These are phyloP conservation scores for Pyrrhoderma lamaoense DNA, from an alignment of 1,284 basidiomycete species.

Conservation along the genomic window DNA sequence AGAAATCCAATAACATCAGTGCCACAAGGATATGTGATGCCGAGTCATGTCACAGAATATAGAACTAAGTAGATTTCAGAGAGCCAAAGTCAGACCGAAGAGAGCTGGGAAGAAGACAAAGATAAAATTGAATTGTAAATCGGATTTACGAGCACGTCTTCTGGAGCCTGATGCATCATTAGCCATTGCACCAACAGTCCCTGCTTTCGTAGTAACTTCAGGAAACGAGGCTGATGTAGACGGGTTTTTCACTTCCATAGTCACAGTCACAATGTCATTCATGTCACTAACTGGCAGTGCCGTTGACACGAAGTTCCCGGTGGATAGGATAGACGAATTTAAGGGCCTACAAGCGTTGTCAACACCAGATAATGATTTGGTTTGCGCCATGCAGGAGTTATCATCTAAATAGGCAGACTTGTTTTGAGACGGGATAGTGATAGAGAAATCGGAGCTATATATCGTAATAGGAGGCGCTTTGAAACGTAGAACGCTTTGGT, in stretches of 20 bases:
- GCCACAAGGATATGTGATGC: no score
- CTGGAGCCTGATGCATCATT: constrained; percentile 22
- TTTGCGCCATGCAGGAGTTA: constrained; percentile 34
- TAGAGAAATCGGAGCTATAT: no score
- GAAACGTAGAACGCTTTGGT: no score
- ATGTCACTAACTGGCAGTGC: background rate
- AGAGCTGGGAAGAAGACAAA: constrained; percentile 53
- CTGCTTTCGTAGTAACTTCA: background rate
- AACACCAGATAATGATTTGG: constrained; percentile 1
- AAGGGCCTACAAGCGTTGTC: background rate
- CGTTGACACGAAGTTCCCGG: constrained; percentile 6
- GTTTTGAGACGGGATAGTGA: no score
- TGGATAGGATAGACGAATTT: background rate
- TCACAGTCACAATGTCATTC: constrained; percentile 14
- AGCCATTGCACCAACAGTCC: constrained; percentile 7
- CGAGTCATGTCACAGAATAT: no score
- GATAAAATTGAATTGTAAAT: constrained; percentile 42
- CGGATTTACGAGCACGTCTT: constrained; percentile 33
- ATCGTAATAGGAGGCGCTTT: no score
- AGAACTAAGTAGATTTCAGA: constrained; percentile 22
- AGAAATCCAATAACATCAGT: no score
- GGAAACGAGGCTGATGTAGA: background rate
- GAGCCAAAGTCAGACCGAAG: constrained; percentile 44
- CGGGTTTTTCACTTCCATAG: constrained; percentile 8
- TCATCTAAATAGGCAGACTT: constrained; percentile 30